A percentile compares a stretch with the other conserved stretches of the same genome.
phyloP scores from a whole-genome alignment of 768 basidiomycete genomes.

The Tylopilus sp. region DNA sequence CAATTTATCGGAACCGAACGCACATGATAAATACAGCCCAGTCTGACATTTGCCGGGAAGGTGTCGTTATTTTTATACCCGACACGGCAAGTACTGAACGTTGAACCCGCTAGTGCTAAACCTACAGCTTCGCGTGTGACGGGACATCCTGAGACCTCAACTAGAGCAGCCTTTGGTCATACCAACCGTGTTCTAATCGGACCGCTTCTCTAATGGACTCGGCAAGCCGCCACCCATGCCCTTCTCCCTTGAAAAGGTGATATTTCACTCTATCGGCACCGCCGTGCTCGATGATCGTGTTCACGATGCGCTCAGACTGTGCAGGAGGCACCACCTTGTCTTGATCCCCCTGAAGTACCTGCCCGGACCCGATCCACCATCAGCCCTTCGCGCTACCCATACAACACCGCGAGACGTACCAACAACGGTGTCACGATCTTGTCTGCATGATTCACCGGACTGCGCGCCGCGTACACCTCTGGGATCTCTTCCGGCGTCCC shows the following conservation, averaged over 20 bases:
- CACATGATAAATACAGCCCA: constrained; percentile 4
- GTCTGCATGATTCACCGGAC: constrained; percentile 59
- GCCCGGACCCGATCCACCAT: not conserved
- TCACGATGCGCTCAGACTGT: constrained; percentile 45
- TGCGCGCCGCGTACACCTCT: constrained; percentile 54
- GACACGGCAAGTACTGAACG: too few species aligned
- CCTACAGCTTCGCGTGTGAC: too few species aligned
- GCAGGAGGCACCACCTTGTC: constrained; percentile 66
- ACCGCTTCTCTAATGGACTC: constrained; percentile 36
- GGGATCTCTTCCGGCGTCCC: constrained; percentile 51
- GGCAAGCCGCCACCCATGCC: constrained; percentile 39
- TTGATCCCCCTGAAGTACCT: constrained; percentile 68
- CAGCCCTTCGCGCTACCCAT: not conserved
- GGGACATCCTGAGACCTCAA: too few species aligned
- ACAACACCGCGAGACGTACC: constrained; percentile 35
- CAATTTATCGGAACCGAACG: not conserved
- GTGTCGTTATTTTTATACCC: too few species aligned
- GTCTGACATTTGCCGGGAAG: not conserved
- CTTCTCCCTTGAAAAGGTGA: constrained; percentile 42
- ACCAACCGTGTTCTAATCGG: constrained; percentile 35
- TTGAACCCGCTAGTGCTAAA: too few species aligned
- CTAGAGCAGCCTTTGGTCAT: constrained; percentile 20
- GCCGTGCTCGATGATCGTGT: constrained; percentile 19
- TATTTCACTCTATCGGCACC: constrained; percentile 32
- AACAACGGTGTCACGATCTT: constrained; percentile 62